Conservation (phyloP, 495 filamentous ascomycete genomes). For the Neurospora sp. region DNA sequence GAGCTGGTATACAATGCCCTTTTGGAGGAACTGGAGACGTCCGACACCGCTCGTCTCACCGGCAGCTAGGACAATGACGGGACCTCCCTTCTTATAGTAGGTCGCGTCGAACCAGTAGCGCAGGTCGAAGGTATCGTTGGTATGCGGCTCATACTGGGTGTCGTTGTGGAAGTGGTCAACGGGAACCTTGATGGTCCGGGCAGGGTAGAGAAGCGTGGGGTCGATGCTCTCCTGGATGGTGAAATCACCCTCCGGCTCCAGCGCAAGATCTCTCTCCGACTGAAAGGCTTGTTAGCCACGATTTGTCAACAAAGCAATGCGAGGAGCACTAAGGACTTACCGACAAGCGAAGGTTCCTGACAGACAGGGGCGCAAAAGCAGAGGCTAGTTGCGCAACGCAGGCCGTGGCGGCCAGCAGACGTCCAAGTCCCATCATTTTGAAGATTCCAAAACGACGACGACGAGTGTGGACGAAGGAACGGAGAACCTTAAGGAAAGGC, state of each 20-base stretch:
- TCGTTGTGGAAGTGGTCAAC: slow-evolving; percentile 72
- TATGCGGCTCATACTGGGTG: slow-evolving; percentile 58
- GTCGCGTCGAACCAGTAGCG: slow-evolving; percentile 66
- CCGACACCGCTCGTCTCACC: slow-evolving; percentile 51
- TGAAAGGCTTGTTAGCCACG: background rate
- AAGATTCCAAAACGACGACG: background rate
- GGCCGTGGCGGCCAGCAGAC: slow-evolving; percentile 1
- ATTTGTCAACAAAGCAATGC: too few species aligned
- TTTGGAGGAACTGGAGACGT: slow-evolving; percentile 55
- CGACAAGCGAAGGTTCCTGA: slow-evolving; percentile 10
- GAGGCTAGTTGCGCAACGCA: slow-evolving; percentile 4
- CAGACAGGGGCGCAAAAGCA: slow-evolving; percentile 5
- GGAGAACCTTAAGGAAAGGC: background rate
- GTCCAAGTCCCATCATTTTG: slow-evolving; percentile 8
- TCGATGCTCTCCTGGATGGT: slow-evolving; percentile 1
- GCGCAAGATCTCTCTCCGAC: background rate
- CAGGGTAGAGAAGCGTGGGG: slow-evolving; percentile 13
- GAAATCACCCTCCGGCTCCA: background rate
- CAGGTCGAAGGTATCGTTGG: slow-evolving; percentile 45
- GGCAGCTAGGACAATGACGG: slow-evolving; percentile 58
- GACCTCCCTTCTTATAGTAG: slow-evolving; percentile 58
- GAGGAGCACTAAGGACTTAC: background rate
- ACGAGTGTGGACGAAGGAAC: background rate
- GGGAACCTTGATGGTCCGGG: slow-evolving; percentile 53
- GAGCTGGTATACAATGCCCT: slow-evolving; percentile 57